Percentiles rank a stretch among this genome's conserved stretches.
phyloP scores from a whole-genome alignment of 139 green algal species.

The Volvox africanus region DNA sequence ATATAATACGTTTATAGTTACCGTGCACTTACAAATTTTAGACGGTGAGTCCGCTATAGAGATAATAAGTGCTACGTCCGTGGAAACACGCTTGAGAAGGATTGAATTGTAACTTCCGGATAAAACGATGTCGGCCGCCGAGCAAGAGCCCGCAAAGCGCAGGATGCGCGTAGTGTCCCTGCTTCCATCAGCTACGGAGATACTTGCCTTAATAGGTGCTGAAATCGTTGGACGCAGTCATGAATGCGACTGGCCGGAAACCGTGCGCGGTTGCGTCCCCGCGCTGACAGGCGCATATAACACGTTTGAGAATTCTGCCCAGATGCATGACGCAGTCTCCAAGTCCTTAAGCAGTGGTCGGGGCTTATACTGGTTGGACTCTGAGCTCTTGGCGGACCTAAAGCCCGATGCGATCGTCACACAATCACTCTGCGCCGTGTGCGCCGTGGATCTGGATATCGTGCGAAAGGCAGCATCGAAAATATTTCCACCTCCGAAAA shows the following conservation, averaged over 20 bases:
- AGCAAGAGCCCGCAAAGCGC: background rate
- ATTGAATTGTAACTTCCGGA: too few species aligned
- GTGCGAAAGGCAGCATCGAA: slow-evolving; percentile 60
- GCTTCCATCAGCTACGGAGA: slow-evolving; percentile 82
- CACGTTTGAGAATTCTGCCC: slow-evolving; percentile 62
- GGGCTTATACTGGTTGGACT: slow-evolving; percentile 66
- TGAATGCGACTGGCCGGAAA: slow-evolving; percentile 80
- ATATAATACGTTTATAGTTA: too few species aligned
- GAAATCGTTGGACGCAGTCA: slow-evolving; percentile 50
- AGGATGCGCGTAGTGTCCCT: slow-evolving; percentile 69
- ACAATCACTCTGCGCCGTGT: slow-evolving; percentile 64
- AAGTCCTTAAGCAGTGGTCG: slow-evolving; percentile 14
- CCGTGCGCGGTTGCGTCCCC: slow-evolving; percentile 26
- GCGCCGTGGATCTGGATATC: slow-evolving; percentile 72
- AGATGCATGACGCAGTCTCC: slow-evolving; percentile 64
- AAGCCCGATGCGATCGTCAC: slow-evolving; percentile 78
- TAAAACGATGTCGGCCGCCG: background rate
- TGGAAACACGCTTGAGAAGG: too few species aligned
- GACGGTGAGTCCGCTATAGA: too few species aligned
- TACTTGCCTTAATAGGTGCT: slow-evolving; percentile 65
- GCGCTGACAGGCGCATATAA: slow-evolving; percentile 73
- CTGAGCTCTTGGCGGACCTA: slow-evolving; percentile 52
- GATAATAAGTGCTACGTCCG: too few species aligned
- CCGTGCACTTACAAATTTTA: too few species aligned
- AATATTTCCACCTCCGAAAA: slow-evolving; percentile 43